These are phyloP conservation scores for Scheffersomyces spartinae DNA, from an alignment of 805 yeast species.

Conservation along the genomic window DNA sequence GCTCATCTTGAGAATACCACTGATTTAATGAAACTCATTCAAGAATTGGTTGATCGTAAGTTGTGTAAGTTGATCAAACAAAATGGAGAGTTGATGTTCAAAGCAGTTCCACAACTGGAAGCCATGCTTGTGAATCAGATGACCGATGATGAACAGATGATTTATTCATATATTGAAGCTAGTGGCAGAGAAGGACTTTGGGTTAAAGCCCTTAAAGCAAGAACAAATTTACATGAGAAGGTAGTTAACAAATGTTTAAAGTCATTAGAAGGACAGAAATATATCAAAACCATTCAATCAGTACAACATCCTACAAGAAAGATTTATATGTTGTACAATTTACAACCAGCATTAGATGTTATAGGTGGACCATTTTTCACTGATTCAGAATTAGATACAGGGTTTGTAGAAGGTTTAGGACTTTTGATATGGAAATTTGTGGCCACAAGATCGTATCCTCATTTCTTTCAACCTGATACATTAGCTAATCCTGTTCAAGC, in stretches of 20 bases:
- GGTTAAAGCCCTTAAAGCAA: slow-evolving; percentile 84
- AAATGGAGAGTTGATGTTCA: slow-evolving; percentile 60
- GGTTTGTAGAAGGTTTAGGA: slow-evolving; percentile 75
- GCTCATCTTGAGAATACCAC: slow-evolving; percentile 29
- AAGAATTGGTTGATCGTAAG: slow-evolving; percentile 43
- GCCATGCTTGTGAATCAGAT: slow-evolving; percentile 69
- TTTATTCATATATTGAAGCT: slow-evolving; percentile 84
- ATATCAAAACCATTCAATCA: slow-evolving; percentile 79
- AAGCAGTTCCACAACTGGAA: slow-evolving; percentile 60
- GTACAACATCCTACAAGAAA: slow-evolving; percentile 92
- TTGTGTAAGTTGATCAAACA: slow-evolving; percentile 59
- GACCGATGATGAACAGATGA: slow-evolving; percentile 82
- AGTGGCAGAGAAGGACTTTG: slow-evolving; percentile 93
- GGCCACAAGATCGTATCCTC: slow-evolving; percentile 66
- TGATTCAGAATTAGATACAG: slow-evolving; percentile 88
- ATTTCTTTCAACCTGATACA: slow-evolving; percentile 42
- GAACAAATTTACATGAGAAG: slow-evolving; percentile 83
- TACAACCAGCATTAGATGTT: slow-evolving; percentile 90
- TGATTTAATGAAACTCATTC: slow-evolving; percentile 37
- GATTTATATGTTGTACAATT: slow-evolving; percentile 86
- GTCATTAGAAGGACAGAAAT: slow-evolving; percentile 65
- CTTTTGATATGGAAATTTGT: slow-evolving; percentile 84
- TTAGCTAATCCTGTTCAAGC: slow-evolving; percentile 31
- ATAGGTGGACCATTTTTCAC: slow-evolving; percentile 99
- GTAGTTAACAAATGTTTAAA: slow-evolving; percentile 80